Base-by-base conservation (phyloP, 257 asterid species). In the Solanum paucissectum region DNA sequence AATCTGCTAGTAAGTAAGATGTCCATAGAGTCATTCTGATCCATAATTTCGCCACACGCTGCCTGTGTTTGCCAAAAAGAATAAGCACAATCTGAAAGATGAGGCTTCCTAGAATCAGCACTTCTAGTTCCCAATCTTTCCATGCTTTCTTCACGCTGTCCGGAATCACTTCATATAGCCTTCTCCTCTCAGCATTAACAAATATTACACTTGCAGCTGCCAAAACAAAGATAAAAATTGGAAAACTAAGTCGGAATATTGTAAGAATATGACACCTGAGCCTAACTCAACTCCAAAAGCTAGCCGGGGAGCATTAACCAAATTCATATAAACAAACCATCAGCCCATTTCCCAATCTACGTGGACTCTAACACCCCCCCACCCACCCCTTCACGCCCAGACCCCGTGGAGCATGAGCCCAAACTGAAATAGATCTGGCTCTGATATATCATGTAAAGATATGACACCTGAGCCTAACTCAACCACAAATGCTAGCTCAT, bases 1-100 rank as follows among this genome's bases (percentile, higher is more conserved):
- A 88, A 37, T 93, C 94, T 12, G 94, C 94, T n/a, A 89, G 79
- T 32, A 93, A 62, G 91, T 92, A 93, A 52, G 93, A 90, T 87
- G 89, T 85, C 93, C 94, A 93, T 23, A 93, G 87, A 23, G 82
- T 72, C 89, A 90, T 42, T 88, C 95, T 88, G 87, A 88, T 77
- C 91, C 93, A 86, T 12, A 89, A 66, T 68, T 69, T 93, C 75
- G 86, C 88, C 58, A 89, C 69, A 49, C 87, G 83, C 88, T 92
- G 91, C 89, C 95, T 90, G 32, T 89, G 89, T 29, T 88, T 90
- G 64, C 95, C 95, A 36, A 93, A 73, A 20, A 66, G 7, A 44
- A 77, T 23, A 7, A 93, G 90, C 33, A 90, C 34, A 58, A 90
- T 79, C 85, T 92, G 95, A 38, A 92, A 69, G 60, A 84, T 5